A percentile compares a stretch with the other conserved stretches of the same genome.
phyloP scores from a whole-genome alignment of 2,329 filamentous ascomycete species.

The Alternaria conjuncta region DNA sequence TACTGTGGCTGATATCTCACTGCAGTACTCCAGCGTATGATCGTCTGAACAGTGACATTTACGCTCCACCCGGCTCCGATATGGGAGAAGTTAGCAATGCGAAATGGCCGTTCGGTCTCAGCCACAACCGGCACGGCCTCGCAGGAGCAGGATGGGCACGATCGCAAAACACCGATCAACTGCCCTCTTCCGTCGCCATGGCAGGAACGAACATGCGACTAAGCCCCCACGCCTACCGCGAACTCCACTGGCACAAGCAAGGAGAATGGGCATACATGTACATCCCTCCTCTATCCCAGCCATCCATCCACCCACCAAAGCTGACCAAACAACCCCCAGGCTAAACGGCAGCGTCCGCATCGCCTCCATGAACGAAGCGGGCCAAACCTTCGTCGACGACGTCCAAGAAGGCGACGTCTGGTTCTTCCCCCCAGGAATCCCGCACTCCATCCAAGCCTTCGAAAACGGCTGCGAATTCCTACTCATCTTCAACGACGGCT shows the following conservation, averaged over 20 bases:
- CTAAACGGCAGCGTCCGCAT: conserved; percentile 60
- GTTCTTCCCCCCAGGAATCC: conserved; percentile 48
- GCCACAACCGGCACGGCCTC: conserved; percentile 50
- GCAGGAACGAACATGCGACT: conserved; percentile 54
- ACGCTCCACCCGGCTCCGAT: conserved; percentile 49
- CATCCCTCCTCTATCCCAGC: not conserved
- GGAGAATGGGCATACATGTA: conserved; percentile 60
- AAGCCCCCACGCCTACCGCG: conserved; percentile 61
- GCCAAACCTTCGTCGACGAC: conserved; percentile 51
- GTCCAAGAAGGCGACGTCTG: conserved; percentile 51
- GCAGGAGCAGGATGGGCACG: conserved; percentile 51
- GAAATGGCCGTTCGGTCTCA: conserved; percentile 53
- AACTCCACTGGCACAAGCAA: conserved; percentile 68
- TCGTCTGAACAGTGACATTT: conserved; percentile 50
- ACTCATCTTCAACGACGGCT: conserved; percentile 63
- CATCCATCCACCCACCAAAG: too few species aligned
- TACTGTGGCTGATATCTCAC: accelerated
- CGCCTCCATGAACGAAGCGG: conserved; percentile 59
- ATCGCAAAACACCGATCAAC: conserved; percentile 48
- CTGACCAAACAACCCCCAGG: not conserved
- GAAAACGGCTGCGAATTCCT: conserved; percentile 58
- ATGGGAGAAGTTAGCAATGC: conserved; percentile 48
- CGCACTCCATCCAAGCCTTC: conserved; percentile 60
- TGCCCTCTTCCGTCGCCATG: conserved; percentile 51
- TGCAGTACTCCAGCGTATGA: conserved; percentile 35